Base-by-base conservation (phyloP, 441 rosid genomes). In the Rhodomyrtus psidioides region DNA sequence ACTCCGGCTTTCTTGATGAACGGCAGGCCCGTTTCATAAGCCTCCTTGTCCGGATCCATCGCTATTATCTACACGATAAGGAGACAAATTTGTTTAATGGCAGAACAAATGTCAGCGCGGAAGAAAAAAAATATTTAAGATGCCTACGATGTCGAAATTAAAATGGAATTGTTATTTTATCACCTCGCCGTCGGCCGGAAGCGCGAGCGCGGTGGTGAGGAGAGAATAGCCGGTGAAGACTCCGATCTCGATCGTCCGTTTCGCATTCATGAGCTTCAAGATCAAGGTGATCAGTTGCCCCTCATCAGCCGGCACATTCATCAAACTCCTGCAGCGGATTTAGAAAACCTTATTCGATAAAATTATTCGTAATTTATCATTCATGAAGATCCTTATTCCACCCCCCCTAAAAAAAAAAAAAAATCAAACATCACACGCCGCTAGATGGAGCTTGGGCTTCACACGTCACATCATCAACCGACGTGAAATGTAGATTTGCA, bases 201-300 rank as follows among this genome's bases (percentile, higher is more conserved):
- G 76, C 7, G 94, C 90, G 46, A 94, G 94, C 12, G 95, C 97
- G 1, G 93, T 89, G 42, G 89, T 49, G n/a, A 94, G 90, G 23
- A 94, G 93, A 19, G 96, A 94, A 83, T 94, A 94, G 55, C 97
- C 93, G 0, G 97, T 94, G 84, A 93, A 94, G n/a, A 94, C 95
- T 15, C 97, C 96, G n/a, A 94, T 82, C 88, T 94, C 97, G 46
- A 94, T 3, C 0, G 95, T 94, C 87, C 74, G 93, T 58, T 94
- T 93, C 3, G 94, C 94, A 16, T 92, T 92, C 88, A 90, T 87
- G 1, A 92, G 53, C 39, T 92, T 89, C 86, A 93, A 16, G 51
- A 93, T 88, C 94, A 92, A 81, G 23, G 92, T 83, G 53, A 93
- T 16, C 55, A 94, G 89, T 21, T 81, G 90, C 16, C 91, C 94